Conservation (phyloP, 2,329 filamentous ascomycete species). For the Ceratocystis colombiana region DNA sequence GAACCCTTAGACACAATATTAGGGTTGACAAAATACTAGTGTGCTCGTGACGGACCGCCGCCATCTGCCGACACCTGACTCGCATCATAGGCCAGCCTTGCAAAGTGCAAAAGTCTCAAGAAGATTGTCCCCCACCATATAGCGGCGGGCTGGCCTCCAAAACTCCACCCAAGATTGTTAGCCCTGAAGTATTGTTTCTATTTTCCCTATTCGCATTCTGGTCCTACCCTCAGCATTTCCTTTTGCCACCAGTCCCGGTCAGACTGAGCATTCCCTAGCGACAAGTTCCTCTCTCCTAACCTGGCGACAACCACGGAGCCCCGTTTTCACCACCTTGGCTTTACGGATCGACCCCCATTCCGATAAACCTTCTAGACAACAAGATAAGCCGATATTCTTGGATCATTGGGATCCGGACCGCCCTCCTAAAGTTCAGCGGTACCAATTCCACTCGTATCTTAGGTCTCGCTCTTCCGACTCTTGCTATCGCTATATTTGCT, state of each 20-base stretch:
- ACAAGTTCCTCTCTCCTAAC: neutral
- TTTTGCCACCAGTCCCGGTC: neutral
- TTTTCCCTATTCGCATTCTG: neutral
- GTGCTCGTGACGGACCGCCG: neutral
- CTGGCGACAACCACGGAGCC: neutral
- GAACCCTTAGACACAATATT: too few species aligned
- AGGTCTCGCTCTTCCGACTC: neutral
- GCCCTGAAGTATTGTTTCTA: constrained; percentile 8
- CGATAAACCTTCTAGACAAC: neutral
- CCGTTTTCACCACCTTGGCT: constrained; percentile 11
- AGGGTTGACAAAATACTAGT: neutral
- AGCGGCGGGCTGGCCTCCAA: neutral
- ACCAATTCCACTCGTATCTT: neutral
- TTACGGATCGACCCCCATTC: neutral
- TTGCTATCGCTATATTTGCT: neutral
- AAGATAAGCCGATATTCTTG: neutral
- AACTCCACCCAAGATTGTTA: neutral
- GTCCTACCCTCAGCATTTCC: neutral
- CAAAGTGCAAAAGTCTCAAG: constrained; percentile 12
- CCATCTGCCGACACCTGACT: neutral
- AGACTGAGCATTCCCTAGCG: neutral
- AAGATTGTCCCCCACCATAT: constrained; percentile 7
- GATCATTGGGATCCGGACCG: neutral
- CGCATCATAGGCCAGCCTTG: constrained; percentile 1
- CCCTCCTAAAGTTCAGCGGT: neutral